A percentile compares a stretch with the other conserved stretches of the same genome.
These are phyloP conservation scores for Mesotaenium endlicherianum DNA, from an alignment of 139 green algal species.

Conservation along the genomic window DNA sequence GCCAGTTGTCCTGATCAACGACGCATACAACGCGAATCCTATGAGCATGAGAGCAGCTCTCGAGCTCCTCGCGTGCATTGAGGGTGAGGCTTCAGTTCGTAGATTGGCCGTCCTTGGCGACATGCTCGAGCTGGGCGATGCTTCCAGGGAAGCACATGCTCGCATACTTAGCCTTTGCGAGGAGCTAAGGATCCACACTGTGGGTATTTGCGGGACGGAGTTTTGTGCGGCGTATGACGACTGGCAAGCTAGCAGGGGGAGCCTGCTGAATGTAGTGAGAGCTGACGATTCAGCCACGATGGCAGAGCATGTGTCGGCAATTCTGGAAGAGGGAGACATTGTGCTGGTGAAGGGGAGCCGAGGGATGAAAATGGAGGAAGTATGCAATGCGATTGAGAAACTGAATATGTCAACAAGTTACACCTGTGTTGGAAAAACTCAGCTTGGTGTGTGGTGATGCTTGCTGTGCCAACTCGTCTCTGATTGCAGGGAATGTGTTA, in stretches of 20 bases:
- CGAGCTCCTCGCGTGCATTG: slow-evolving; percentile 6
- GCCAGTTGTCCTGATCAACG: slow-evolving; percentile 22
- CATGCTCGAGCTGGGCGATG: slow-evolving; percentile 25
- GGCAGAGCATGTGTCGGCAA: background rate
- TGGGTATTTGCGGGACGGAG: background rate
- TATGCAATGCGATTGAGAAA: background rate
- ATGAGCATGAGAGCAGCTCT: slow-evolving; percentile 15
- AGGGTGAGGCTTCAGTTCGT: background rate
- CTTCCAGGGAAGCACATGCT: background rate
- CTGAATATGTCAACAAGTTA: too few relatives aligned
- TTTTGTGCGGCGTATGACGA: background rate
- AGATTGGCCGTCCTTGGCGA: slow-evolving; percentile 20
- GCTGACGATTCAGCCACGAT: background rate
- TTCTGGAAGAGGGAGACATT: slow-evolving; percentile 7
- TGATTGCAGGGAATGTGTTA: too few relatives aligned
- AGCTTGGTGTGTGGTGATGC: too few relatives aligned
- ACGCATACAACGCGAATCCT: slow-evolving; percentile 37
- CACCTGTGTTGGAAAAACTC: too few relatives aligned
- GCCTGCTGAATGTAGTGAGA: background rate
- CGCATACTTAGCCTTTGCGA: background rate
- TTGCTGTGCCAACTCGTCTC: too few relatives aligned
- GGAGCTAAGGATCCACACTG: background rate
- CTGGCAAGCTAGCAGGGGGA: background rate
- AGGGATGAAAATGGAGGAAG: slow-evolving; percentile 13
- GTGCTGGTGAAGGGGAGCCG: slow-evolving; percentile 34